Percentiles rank a stretch among this genome's conserved stretches.
phyloP scores from a whole-genome alignment of 257 asterid species.

The Capsicum rhomboideum region DNA sequence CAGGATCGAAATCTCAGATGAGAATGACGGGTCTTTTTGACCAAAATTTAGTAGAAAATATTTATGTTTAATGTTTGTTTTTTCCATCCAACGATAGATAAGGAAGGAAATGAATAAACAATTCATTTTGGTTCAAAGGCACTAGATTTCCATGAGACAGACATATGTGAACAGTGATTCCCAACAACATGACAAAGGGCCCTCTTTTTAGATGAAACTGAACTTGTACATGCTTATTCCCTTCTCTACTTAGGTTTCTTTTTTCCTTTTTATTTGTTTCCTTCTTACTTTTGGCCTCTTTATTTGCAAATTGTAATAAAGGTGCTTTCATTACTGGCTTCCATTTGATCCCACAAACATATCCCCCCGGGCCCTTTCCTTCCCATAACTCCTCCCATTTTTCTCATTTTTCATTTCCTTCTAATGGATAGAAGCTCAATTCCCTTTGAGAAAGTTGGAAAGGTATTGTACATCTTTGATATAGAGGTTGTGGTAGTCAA shows the following conservation, averaged over 20 bases:
- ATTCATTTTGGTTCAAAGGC: constrained; percentile 18
- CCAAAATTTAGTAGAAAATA: not conserved
- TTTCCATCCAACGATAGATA: constrained; percentile 26
- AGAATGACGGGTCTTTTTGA: constrained; percentile 52
- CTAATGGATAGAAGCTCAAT: not conserved
- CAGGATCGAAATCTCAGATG: constrained; percentile 84
- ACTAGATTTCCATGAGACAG: constrained; percentile 8
- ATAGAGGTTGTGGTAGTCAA: not conserved
- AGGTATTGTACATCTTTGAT: not conserved
- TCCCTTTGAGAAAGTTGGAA: not conserved
- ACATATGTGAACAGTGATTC: constrained; percentile 20
- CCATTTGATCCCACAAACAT: not conserved
- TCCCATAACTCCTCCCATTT: not conserved
- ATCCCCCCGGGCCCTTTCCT: not conserved
- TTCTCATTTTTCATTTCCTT: not conserved
- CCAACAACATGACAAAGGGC: constrained; percentile 26
- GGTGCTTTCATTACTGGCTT: not conserved
- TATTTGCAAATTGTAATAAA: not conserved
- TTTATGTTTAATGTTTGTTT: too few species aligned
- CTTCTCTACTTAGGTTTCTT: not conserved
- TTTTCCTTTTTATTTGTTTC: too few species aligned
- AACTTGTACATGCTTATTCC: constrained; percentile 23
- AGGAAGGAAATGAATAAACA: constrained; percentile 17
- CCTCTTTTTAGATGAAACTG: constrained; percentile 20
- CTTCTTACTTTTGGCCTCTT: not conserved